Conservation (phyloP, 2,329 filamentous ascomycete genomes). For the Colletotrichum agaves region DNA sequence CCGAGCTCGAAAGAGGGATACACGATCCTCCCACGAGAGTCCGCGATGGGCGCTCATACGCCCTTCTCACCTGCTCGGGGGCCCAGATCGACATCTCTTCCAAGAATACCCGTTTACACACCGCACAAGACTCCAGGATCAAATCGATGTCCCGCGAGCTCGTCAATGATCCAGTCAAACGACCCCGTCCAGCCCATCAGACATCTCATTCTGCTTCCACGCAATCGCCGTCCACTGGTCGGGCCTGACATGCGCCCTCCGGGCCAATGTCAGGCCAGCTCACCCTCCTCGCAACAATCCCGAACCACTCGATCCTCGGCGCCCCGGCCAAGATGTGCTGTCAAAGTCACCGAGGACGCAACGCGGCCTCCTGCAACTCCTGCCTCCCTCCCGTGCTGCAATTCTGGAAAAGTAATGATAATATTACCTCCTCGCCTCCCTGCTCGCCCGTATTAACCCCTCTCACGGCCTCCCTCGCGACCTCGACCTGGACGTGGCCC, state of each 20-base stretch:
- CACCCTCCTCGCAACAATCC: neutral
- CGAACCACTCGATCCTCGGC: constrained; percentile 50
- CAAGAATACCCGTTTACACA: neutral
- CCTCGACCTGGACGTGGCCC: neutral
- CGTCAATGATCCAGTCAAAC: constrained; percentile 57
- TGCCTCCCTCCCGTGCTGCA: neutral
- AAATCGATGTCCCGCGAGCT: constrained; percentile 51
- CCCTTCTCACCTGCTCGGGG: neutral
- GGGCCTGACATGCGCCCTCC: constrained; percentile 49
- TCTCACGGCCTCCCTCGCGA: neutral
- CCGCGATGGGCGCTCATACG: constrained; percentile 41
- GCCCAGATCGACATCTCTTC: neutral
- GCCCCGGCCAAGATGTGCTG: constrained; percentile 54
- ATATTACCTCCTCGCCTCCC: neutral
- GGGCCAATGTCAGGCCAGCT: constrained; percentile 52
- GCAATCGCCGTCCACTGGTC: constrained; percentile 52
- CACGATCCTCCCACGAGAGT: constrained; percentile 50
- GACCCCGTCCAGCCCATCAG: constrained; percentile 59
- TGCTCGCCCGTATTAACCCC: neutral
- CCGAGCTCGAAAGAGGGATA: neutral
- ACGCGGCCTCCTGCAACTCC: neutral
- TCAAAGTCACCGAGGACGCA: neutral
- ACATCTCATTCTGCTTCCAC: neutral
- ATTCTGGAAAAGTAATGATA: too few relatives aligned
- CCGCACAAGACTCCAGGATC: constrained; percentile 55